Conservation (phyloP, 1,139 yeast genomes). For the Sugiyamaella neomexicana region DNA sequence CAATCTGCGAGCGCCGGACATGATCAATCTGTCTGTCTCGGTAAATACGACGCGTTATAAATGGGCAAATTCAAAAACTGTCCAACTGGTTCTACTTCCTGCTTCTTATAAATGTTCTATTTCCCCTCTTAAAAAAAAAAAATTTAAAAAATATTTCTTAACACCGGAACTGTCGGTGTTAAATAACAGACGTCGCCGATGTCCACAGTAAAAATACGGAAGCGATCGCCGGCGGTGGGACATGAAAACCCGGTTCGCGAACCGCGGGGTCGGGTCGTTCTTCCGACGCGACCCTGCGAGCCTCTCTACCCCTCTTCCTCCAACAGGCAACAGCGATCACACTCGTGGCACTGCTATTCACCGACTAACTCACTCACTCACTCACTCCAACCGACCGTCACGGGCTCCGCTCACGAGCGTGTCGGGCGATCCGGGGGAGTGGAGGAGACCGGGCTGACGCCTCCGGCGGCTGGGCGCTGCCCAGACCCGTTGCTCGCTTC, state of each 20-base stretch:
- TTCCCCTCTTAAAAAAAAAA: not conserved
- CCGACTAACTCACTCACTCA: too few relatives aligned
- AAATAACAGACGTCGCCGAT: slow-evolving; percentile 5
- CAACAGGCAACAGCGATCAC: too few relatives aligned
- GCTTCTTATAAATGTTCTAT: not conserved
- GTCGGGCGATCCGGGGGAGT: not conserved
- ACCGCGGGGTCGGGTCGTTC: too few relatives aligned
- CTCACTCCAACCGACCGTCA: too few relatives aligned
- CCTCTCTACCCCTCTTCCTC: too few relatives aligned
- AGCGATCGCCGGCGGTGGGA: slow-evolving; percentile 7
- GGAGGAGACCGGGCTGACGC: not conserved
- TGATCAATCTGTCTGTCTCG: too few relatives aligned
- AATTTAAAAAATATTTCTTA: not conserved
- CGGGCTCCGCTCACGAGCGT: too few relatives aligned
- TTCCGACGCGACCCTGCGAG: too few relatives aligned
- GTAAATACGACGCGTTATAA: not conserved
- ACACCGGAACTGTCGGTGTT: slow-evolving; percentile 16
- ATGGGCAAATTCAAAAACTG: not conserved
- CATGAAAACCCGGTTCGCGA: too few relatives aligned
- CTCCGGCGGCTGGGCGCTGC: slow-evolving; percentile 1
- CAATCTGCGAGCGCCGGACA: slow-evolving; percentile 13
- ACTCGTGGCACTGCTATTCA: too few relatives aligned
- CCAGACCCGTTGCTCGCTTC: slow-evolving; percentile 5
- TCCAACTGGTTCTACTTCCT: not conserved
- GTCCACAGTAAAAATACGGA: not conserved